These are phyloP conservation scores for Adenanthera pavonina DNA, from an alignment of 306 rosid species.

Conservation along the genomic window DNA sequence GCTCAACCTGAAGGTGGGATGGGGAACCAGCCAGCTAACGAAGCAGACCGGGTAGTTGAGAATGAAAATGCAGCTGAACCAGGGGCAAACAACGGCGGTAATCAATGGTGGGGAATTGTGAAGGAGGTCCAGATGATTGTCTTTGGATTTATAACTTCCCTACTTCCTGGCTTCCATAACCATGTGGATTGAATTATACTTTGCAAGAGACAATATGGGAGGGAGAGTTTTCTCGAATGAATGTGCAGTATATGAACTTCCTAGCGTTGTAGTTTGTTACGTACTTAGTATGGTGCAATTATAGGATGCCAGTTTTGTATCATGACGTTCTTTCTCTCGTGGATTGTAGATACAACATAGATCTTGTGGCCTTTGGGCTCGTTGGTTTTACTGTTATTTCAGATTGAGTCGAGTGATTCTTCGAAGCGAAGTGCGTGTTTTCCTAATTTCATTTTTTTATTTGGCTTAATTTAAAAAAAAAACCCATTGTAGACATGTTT, in stretches of 20 bases:
- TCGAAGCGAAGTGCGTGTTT: background rate
- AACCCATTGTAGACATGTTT: too few species aligned
- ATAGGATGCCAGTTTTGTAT: slow-evolving; percentile 49
- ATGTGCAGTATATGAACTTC: slow-evolving; percentile 43
- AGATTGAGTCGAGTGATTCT: background rate
- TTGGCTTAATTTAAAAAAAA: background rate
- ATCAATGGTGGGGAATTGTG: slow-evolving; percentile 93
- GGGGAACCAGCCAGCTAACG: slow-evolving; percentile 61
- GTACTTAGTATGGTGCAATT: slow-evolving; percentile 38
- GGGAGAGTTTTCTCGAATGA: slow-evolving; percentile 33
- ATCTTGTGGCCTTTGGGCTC: slow-evolving; percentile 32
- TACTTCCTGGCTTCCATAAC: slow-evolving; percentile 96
- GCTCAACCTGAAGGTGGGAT: slow-evolving; percentile 64
- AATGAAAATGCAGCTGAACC: slow-evolving; percentile 69
- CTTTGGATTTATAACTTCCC: slow-evolving; percentile 91
- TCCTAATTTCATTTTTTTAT: background rate
- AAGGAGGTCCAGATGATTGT: slow-evolving; percentile 95
- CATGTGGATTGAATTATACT: slow-evolving; percentile 61
- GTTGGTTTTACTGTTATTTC: background rate
- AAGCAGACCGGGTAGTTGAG: slow-evolving; percentile 54
- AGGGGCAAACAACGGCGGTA: slow-evolving; percentile 66
- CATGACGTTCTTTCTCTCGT: slow-evolving; percentile 8
- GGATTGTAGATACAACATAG: slow-evolving; percentile 42
- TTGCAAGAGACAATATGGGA: slow-evolving; percentile 19
- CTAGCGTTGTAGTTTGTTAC: slow-evolving; percentile 40